phyloP scores from a whole-genome alignment of 352 stramenopile genomes.

The Phytophthora europaea region DNA sequence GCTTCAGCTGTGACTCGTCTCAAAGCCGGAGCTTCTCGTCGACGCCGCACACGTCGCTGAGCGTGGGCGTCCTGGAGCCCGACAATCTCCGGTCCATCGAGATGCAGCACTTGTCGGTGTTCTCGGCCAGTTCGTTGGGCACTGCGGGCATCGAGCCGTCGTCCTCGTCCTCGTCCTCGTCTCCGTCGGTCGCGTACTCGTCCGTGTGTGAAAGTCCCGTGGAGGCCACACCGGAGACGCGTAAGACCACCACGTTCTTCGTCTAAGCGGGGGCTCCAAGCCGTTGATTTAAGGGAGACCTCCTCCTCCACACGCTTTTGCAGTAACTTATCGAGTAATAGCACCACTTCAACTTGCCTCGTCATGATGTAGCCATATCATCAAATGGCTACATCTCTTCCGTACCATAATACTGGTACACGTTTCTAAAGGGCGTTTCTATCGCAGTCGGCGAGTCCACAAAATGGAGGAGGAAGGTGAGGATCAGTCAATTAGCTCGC shows the following conservation, averaged over 20 bases:
- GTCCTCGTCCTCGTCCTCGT: conserved; percentile 53
- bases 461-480: conserved; percentile 45
- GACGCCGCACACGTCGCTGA: conserved; percentile 28
- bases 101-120: conserved; percentile 58
- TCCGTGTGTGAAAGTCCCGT: conserved; percentile 71
- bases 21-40: conserved; percentile 27
- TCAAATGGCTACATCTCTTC: background rate
- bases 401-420: background rate
- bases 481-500: background rate
- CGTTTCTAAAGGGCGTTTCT: background rate
- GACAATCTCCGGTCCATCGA: conserved; percentile 42
- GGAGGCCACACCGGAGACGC: conserved; percentile 24
- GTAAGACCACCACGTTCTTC: conserved; percentile 69
- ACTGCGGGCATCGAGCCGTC: conserved; percentile 46
- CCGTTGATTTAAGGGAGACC: conserved; percentile 24
- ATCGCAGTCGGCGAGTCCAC: background rate
- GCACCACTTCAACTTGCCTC: background rate
- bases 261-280: conserved; percentile 39
- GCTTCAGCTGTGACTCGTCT: conserved; percentile 33
- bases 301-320: background rate
- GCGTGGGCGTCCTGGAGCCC: conserved; percentile 18
- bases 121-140: conserved; percentile 51
- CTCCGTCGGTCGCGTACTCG: conserved; percentile 69
- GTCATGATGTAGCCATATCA: background rate
- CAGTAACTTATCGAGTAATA: conserved; percentile 33